Evolutionary conservation across 495 filamentous ascomycete genomes (phyloP), one percentile per base, ranked within the genome.

Genomic region (Monascus purpureus): DNA sequence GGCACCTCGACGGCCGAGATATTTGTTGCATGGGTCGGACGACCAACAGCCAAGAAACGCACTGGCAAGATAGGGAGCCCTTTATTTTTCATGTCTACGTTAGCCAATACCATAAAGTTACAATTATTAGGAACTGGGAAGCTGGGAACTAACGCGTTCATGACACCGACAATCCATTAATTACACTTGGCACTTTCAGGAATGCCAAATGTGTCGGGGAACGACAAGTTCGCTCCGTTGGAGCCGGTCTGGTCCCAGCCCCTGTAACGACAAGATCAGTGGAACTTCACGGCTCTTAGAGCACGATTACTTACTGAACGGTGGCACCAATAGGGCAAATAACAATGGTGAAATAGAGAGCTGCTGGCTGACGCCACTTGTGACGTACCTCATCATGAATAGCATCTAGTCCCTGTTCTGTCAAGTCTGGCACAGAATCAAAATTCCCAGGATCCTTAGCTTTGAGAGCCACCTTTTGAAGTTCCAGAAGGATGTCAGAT

Each of bases 221-320:
- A 80, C 13, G 63, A 64, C 25, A 82, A 46, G 33, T 80, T 80
- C 18, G 77, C 77, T 28, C 75, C 77, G 38, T 82, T 81, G 30
- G 70, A 73, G n/a, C 75, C 75, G n/a, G 76, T 78, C 40, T 80
- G 74, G 46, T 80, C 76, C 75, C 74, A 80, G 17, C 70, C 71
- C 36, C 58, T 63, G 31, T 35, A 28, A 30, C 13, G 35, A 41
- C 24, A 50, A 28, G 6, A 18, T 23, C 7, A 17, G 29, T 5
- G 13, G n/a, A n/a, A n/a, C n/a, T 6, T 22, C 8, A 24, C 25
- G 4, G 6, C 3, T n/a, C 8, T n/a, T 20, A 2, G 20, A 17
- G 12, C 3, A 19, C 28, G 15, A n/a, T 15, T 22, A 53, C 59
- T 31, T 57, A 61, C 54, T 81, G 77, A 3, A 79, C 72, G 6